Conservation (phyloP, 2,329 filamentous ascomycete genomes). For the Trichoderma pleuroti region DNA sequence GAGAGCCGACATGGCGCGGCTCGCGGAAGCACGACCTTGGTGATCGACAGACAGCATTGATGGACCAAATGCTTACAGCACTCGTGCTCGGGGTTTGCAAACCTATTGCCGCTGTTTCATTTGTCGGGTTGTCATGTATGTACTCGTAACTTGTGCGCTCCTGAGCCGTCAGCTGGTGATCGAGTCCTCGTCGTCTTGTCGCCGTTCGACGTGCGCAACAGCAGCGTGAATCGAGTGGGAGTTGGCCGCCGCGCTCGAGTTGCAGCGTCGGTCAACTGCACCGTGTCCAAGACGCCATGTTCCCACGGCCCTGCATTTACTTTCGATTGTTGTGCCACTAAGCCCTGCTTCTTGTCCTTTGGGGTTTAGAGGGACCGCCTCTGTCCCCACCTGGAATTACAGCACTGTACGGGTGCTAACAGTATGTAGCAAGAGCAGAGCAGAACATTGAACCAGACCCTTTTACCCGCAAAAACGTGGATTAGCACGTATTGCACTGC, state of each 20-base stretch:
- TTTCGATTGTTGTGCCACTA: neutral
- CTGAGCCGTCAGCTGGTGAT: neutral
- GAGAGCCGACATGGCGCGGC: constrained; percentile 5
- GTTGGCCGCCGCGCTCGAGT: neutral
- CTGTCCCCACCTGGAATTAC: neutral
- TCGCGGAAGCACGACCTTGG: neutral
- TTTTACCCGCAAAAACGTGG: neutral
- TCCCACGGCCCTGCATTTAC: neutral
- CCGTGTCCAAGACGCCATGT: neutral
- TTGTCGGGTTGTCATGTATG: neutral
- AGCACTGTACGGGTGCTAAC: neutral
- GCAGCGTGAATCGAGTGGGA: neutral
- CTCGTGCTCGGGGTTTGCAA: neutral
- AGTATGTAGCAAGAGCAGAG: neutral
- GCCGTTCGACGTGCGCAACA: neutral
- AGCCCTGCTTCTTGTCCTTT: neutral
- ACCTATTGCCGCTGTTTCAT: neutral
- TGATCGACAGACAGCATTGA: neutral
- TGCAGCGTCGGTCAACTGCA: neutral
- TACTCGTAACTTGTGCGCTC: neutral
- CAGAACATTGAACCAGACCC: neutral
- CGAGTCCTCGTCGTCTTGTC: neutral
- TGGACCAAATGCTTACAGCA: neutral
- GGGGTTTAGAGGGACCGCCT: neutral
- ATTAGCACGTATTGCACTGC: neutral